Percentiles rank a stretch among this genome's conserved stretches.
phyloP scores from a whole-genome alignment of 306 rosid genomes.

The Acmispon strigosus region DNA sequence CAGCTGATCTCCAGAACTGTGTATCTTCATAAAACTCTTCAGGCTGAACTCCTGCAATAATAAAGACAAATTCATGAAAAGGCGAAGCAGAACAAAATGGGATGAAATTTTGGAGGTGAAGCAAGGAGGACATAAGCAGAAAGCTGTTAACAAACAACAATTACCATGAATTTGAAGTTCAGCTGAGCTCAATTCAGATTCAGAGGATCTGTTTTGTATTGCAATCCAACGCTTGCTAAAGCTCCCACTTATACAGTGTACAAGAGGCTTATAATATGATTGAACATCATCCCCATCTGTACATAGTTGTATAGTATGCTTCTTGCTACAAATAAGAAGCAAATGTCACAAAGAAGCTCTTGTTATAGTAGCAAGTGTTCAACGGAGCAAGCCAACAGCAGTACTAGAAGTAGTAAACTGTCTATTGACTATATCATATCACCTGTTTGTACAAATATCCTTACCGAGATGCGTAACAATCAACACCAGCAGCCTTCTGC shows the following conservation, averaged over 20 bases:
- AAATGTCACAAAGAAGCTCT: constrained; percentile 6
- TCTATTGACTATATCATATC: neutral
- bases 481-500: constrained; percentile 77
- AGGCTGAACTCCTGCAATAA: constrained; percentile 73
- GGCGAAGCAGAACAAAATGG: constrained; percentile 5
- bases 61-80: constrained; percentile 26
- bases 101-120: neutral
- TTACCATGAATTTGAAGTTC: constrained; percentile 92
- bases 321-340: constrained; percentile 51
- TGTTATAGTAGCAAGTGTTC: constrained; percentile 12
- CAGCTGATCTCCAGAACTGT: constrained; percentile 67
- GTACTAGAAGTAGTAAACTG: constrained; percentile 19
- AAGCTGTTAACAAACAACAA: constrained; percentile 33
- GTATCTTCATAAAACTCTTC: constrained; percentile 80
- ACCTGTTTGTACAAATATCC: constrained; percentile 22
- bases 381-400: constrained; percentile 24
- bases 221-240: constrained; percentile 80
- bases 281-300: constrained; percentile 48
- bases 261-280: constrained; percentile 72
- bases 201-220: constrained; percentile 71
- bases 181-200: constrained; percentile 48
- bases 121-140: constrained; percentile 6
- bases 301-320: constrained; percentile 58
- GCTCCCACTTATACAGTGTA: constrained; percentile 83
- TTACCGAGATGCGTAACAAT: constrained; percentile 80